Evolutionary conservation across 108 stramenopile species (phyloP).

Genomic region (Parmales sp.): DNA sequence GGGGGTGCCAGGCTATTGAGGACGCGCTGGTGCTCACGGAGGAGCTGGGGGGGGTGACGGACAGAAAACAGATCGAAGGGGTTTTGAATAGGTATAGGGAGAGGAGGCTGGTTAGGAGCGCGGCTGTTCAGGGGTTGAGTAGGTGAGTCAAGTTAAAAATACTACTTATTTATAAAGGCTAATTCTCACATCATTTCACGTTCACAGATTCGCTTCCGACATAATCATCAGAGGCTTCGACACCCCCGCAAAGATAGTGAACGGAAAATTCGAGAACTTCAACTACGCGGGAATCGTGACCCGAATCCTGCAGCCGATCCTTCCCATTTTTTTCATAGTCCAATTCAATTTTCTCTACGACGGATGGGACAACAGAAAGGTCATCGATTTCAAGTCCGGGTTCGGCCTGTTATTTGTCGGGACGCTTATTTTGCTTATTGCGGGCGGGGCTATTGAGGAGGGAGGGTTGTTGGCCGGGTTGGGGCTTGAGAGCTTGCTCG

Average conservation of each 20-base stretch:
- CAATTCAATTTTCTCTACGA: conserved; percentile 76
- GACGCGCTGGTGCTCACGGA: conserved; percentile 53
- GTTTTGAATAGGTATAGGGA: conserved; percentile 33
- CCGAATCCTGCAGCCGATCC: conserved; percentile 53
- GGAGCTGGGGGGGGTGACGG: conserved; percentile 36
- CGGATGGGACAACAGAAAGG: conserved; percentile 41
- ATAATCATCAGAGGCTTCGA: conserved; percentile 65
- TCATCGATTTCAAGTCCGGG: conserved; percentile 8
- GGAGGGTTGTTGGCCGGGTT: not conserved
- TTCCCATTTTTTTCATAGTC: conserved; percentile 57
- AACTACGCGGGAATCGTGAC: conserved; percentile 69
- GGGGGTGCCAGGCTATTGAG: conserved; percentile 68
- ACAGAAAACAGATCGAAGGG: conserved; percentile 24
- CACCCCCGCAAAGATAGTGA: conserved; percentile 53
- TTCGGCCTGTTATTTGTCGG: not conserved
- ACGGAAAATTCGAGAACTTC: conserved; percentile 46
- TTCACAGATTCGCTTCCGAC: conserved; percentile 47
- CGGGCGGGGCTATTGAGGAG: not conserved
- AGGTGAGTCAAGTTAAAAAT: not conserved
- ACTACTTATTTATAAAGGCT: too few species aligned
- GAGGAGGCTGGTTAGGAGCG: conserved; percentile 49
- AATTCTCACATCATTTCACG: too few species aligned
- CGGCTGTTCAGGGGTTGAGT: conserved; percentile 55
- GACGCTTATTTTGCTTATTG: not conserved
- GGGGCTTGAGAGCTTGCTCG: not conserved